Conservation (phyloP, 306 rosid genomes). For the Cicer chorassanicum region DNA sequence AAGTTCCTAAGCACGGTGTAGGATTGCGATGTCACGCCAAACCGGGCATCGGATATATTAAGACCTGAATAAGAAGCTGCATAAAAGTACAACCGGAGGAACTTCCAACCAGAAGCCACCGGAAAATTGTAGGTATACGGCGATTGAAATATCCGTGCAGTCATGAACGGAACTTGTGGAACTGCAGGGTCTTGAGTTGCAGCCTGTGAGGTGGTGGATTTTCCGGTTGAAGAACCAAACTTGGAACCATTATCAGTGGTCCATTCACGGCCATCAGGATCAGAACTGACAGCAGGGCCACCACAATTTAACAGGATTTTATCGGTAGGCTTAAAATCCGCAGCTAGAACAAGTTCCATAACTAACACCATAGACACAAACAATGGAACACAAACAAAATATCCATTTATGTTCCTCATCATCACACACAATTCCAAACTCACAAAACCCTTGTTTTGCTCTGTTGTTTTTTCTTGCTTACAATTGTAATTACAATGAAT, state of each 20-base stretch:
- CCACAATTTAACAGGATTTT: conserved; percentile 76
- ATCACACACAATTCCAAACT: conserved; percentile 36
- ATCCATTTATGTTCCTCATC: conserved; percentile 51
- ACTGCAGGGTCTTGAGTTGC: conserved; percentile 79
- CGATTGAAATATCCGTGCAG: conserved; percentile 64
- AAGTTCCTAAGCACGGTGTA: conserved; percentile 72
- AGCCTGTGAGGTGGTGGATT: conserved; percentile 52
- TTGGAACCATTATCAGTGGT: conserved; percentile 68
- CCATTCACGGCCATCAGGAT: conserved; percentile 70
- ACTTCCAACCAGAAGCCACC: conserved; percentile 75
- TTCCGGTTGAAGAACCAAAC: conserved; percentile 47
- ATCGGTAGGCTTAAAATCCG: conserved; percentile 68
- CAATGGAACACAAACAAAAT: conserved; percentile 36
- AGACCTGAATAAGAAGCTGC: conserved; percentile 66
- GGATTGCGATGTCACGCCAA: conserved; percentile 60
- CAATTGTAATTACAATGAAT: background rate
- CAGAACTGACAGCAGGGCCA: conserved; percentile 60
- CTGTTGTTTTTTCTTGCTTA: background rate
- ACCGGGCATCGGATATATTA: conserved; percentile 63
- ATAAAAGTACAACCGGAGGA: conserved; percentile 77
- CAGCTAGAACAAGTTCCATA: conserved; percentile 49
- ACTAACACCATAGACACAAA: conserved; percentile 51
- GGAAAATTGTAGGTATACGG: conserved; percentile 73
- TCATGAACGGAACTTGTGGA: conserved; percentile 68
- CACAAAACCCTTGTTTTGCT: conserved; percentile 11